Base-by-base conservation (phyloP, 768 basidiomycete genomes). In the Pleurotus sapidus region DNA sequence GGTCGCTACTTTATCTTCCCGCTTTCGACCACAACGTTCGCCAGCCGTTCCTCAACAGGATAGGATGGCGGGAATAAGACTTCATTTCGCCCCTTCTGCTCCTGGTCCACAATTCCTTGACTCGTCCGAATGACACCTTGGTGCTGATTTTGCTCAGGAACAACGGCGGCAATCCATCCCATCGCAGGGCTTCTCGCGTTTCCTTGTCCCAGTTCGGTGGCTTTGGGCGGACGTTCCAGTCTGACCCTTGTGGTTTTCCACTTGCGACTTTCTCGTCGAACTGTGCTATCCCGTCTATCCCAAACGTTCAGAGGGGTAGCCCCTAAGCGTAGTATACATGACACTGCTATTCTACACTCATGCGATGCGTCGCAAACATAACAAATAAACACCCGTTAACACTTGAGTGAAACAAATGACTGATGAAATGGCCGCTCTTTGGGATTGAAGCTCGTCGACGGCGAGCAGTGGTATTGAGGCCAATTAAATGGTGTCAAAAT, bases 211-310 rank as follows among this genome's bases (percentile, higher is more conserved):
- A 92, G 59, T 85, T 75, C 0, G 88, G 88, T 7, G 79, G 78
- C 3, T 69, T 61, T 8, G 88, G 86, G 5, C 77, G 64, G 59
- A 77, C 73, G 34, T 72, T 74, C 73, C 77, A 78, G 46, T 74
- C 65, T 7, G 75, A 70, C 3, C 70, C 77, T 59, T 79, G 77
- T 0, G 75, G 76, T 62, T 74, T 75, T 5, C 77, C 78, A 15
- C 76, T 68, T 20, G 77, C 70, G 15, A 80, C 73, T 56, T 81
- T 73, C 15, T 65, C 62, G n/a, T 70, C 65, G 60, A 74, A 68
- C 64, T 95, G 93, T 3, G 84, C 67, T 57, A 93, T 84, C 1
- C 93, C 93, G 68, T 97, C 94, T 61, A 95, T 90, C 77, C n/a
- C 87, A 95, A 24, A 91, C 84, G 57, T 86, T 84, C 11, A 74